These are phyloP conservation scores for Ophiocordyceps camponoti-floridani DNA, from an alignment of 2,329 filamentous ascomycete species.

Conservation along the genomic window DNA sequence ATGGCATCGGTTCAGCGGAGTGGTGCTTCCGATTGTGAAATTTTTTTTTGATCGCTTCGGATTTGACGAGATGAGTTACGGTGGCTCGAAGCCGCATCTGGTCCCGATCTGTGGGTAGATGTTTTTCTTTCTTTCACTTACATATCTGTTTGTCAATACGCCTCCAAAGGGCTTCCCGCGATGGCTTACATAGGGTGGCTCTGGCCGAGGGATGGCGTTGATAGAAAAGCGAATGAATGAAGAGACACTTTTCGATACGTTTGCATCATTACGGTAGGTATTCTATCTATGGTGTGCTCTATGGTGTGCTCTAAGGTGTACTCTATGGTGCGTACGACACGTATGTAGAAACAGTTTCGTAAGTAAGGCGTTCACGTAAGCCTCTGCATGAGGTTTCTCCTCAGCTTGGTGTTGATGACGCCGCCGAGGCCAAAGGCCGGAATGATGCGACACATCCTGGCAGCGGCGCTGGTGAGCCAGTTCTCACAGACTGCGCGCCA, in stretches of 20 bases:
- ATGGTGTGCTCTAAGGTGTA: no score
- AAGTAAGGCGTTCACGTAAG: slow-evolving; percentile 17
- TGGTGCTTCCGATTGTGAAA: not conserved
- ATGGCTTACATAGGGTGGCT: slow-evolving; percentile 4
- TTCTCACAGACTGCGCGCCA: slow-evolving; percentile 50
- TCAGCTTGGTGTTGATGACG: slow-evolving; percentile 62
- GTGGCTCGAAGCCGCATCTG: not conserved
- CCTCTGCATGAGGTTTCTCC: slow-evolving; percentile 46
- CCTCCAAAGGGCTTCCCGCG: not conserved
- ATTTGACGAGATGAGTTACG: not conserved
- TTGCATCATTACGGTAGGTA: not conserved
- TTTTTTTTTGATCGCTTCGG: not conserved
- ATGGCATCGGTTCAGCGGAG: not conserved
- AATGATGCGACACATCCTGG: slow-evolving; percentile 68
- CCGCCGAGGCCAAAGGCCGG: slow-evolving; percentile 81
- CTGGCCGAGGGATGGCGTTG: slow-evolving; percentile 6
- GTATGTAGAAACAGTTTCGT: no score
- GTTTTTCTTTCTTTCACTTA: slow-evolving; percentile 1
- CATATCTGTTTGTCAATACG: slow-evolving; percentile 1
- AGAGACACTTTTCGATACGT: slow-evolving; percentile 1
- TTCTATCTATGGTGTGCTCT: not conserved
- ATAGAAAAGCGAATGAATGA: slow-evolving; percentile 2
- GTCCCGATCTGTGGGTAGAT: not conserved
- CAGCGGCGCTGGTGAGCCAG: slow-evolving; percentile 55
- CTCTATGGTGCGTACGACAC: not conserved